Conservation (phyloP, 257 asterid species). For the Plantago major region DNA sequence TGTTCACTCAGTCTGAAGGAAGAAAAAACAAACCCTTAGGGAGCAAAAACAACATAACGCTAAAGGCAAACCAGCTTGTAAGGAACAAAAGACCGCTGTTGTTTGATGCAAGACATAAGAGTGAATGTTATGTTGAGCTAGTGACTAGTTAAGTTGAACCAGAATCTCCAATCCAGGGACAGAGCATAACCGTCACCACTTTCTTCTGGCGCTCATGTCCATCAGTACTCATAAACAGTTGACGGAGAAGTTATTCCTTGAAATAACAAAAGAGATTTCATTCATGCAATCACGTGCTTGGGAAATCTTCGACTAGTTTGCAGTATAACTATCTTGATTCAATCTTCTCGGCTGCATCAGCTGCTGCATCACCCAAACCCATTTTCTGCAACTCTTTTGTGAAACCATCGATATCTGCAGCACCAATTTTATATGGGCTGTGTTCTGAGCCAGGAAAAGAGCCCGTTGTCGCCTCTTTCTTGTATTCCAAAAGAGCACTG, state of each 20-base stretch:
- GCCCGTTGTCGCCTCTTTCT: conserved; percentile 60
- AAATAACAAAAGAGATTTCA: conserved; percentile 1
- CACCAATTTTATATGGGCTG: conserved; percentile 70
- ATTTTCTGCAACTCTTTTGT: conserved; percentile 50
- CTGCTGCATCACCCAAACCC: conserved; percentile 71
- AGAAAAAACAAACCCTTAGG: too few relatives aligned
- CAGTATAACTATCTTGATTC: conserved; percentile 12
- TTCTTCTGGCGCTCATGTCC: conserved; percentile 1
- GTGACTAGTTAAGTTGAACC: too few relatives aligned
- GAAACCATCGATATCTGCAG: conserved; percentile 50
- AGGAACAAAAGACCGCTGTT: too few relatives aligned
- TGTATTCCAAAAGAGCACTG: conserved; percentile 69
- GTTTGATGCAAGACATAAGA: too few relatives aligned
- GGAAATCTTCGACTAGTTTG: background rate
- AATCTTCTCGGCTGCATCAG: conserved; percentile 49
- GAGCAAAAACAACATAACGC: too few relatives aligned
- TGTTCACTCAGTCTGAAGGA: too few relatives aligned
- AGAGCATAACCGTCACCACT: background rate
- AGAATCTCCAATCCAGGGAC: too few relatives aligned
- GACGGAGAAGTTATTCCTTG: background rate
- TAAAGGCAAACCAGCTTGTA: too few relatives aligned
- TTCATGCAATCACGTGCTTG: background rate
- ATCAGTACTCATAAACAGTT: conserved; percentile 2
- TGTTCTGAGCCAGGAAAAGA: conserved; percentile 57
- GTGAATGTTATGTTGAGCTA: too few relatives aligned